Evolutionary conservation across 1,284 basidiomycete genomes (phyloP), one percentile per base, ranked within the genome.

Genomic region (Rhodotorula sp.): DNA sequence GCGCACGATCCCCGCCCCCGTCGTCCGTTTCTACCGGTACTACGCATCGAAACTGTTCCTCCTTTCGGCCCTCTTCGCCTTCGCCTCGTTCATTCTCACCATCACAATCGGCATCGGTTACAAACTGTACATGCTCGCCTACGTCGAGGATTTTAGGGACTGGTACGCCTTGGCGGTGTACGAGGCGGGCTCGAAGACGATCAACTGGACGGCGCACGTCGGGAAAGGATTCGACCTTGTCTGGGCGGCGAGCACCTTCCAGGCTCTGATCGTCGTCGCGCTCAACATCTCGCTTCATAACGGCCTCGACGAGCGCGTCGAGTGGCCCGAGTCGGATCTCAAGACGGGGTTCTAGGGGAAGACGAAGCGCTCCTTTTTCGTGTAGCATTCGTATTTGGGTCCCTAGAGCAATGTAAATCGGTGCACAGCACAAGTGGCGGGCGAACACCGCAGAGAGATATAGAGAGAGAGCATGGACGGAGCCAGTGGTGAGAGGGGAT

Each of bases 101-200:
- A 34, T 68, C 39, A 71, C 71, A 20, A 67, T 73, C 66, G 71
- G 66, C 10, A 22, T 75, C 51, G 74, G 71, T 1, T 64, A 62
- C 66, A 66, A 66, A n/a, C 58, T 73, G 24, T 66, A 59, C 36
- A 27, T 69, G 13, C n/a, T 69, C 29, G 52, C n/a, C 8, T 60
- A 27, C 59, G 27, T n/a, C 2, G 15, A 58, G 20, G 55, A 59
- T 17, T 72, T 75, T 32, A 20, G 48, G 27, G 11, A 19, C 20
- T 68, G 36, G 29, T 61, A 61, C 58, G 20, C 39, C 47, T 64
- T 55, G 19, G 58, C 58, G 20, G 47, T 56, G 24, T 70, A 64
- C 53, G 17, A 10, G 27, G 22, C 19, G 15, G 49, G 59, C 6
- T n/a, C 11, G 34, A 61, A 9, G 2, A 36, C 44, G 13, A 10